Percentiles rank a stretch among this genome's conserved stretches.
Evolutionary conservation across 140 eudicot species (phyloP).

Genomic region (Cichorium intybus): DNA sequence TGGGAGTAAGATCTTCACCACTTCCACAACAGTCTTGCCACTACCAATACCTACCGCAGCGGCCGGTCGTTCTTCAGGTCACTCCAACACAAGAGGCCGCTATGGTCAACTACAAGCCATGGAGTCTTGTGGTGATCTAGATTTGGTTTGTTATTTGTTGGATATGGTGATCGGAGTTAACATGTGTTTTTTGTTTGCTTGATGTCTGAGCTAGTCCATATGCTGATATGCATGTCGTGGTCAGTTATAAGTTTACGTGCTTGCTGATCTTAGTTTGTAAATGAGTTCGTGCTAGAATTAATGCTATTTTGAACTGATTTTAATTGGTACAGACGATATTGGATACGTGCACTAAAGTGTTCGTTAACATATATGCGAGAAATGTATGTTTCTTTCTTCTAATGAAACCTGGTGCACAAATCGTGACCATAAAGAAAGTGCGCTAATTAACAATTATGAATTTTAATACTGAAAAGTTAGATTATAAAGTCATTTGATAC

Average conservation of each 20-base stretch:
- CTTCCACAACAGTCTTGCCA: constrained; percentile 36
- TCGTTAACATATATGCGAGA: too few relatives aligned
- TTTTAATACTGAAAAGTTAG: too few relatives aligned
- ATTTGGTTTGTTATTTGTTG: constrained; percentile 8
- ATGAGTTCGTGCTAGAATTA: background rate
- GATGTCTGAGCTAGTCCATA: background rate
- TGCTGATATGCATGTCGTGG: background rate
- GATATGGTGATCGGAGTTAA: background rate
- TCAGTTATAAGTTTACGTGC: background rate
- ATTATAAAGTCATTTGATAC: too few relatives aligned
- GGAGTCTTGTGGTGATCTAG: constrained; percentile 11
- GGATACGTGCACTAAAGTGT: too few relatives aligned
- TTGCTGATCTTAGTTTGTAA: background rate
- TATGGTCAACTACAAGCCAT: constrained; percentile 14
- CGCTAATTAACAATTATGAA: too few relatives aligned
- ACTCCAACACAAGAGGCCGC: constrained; percentile 30
- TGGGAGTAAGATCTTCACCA: background rate
- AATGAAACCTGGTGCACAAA: too few relatives aligned
- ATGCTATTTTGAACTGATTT: too few relatives aligned
- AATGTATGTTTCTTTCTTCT: too few relatives aligned
- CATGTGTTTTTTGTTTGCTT: background rate
- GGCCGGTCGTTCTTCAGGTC: constrained; percentile 21
- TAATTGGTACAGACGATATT: too few relatives aligned
- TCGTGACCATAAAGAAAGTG: too few relatives aligned
- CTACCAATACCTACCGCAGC: constrained; percentile 34